Evolutionary conservation across 306 rosid genomes (phyloP), one percentile per base, ranked within the genome.

Genomic region (Vigna hirtella): DNA sequence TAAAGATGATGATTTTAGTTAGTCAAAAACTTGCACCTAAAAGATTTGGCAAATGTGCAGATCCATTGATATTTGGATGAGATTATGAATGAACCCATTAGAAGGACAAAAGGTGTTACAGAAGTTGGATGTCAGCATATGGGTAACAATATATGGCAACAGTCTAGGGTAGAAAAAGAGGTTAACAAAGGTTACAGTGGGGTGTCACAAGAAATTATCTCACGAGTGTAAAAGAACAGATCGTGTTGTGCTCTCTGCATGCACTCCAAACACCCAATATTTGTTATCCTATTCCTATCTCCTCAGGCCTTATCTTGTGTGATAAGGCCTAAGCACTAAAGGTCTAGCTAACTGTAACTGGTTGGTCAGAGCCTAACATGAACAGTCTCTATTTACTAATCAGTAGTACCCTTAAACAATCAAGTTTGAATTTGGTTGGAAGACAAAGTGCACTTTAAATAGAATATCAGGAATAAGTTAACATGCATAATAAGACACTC

Each of bases 201-300:
- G 64, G 55, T 50, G 70, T 8, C 65, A 70, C 24, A 66, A 0
- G 4, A 56, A 67, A 58, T 59, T 49, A n/a, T 2, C 55, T 58
- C 22, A 73, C 9, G 50, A 68, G 62, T 38, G 51, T 50, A 71
- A 18, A 42, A 7, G 57, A 47, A 24, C 50, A 22, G 50, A 74
- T 68, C 38, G 66, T 11, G 65, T 13, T 75, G 20, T 12, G 28
- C 40, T 12, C 34, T 74, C 58, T 5, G 3, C 22, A 67, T 67
- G 80, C 61, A 49, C 51, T 49, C 50, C 50, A 58, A 66, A 75
- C 72, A 70, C 77, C 2, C 0, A 18, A 74, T 17, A 66, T 38
- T 38, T 16, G 57, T 75, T 50, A 68, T 42, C 13, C 47, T 42
- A 42, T 40, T 75, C 67, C 66, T 12, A 24, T 22, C 71, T 72